Evolutionary conservation across 768 basidiomycete species (phyloP).

Genomic region (Phanerodontia chrysosporium): DNA sequence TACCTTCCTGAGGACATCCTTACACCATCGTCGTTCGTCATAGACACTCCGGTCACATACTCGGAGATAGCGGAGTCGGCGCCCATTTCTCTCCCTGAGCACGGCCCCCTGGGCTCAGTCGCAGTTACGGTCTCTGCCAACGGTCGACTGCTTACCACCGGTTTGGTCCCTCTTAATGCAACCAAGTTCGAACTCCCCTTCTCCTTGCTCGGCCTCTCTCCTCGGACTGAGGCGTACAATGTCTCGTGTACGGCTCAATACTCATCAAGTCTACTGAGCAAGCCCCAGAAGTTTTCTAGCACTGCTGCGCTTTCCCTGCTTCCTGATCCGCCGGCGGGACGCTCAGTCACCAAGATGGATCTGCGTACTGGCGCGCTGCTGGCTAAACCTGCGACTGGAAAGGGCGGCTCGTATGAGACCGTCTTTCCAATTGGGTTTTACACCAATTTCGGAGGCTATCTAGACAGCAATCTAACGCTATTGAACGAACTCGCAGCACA

Average conservation of each 20-base stretch:
- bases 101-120: conserved; percentile 12
- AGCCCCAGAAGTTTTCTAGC: conserved; percentile 29
- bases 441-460: conserved; percentile 51
- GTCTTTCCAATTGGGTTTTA: conserved; percentile 75
- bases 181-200: conserved; percentile 32
- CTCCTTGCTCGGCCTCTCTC: conserved; percentile 25
- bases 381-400: conserved; percentile 28
- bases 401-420: conserved; percentile 26
- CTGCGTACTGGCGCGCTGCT: conserved; percentile 41
- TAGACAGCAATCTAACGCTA: conserved; percentile 47
- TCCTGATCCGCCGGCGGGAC: conserved; percentile 28
- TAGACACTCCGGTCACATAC: conserved; percentile 37
- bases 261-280: conserved; percentile 3
- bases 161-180: conserved; percentile 35
- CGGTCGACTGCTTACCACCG: conserved; percentile 18
- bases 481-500: conserved; percentile 55
- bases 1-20: conserved; percentile 40
- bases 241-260: conserved; percentile 34
- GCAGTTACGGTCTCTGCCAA: conserved; percentile 30
- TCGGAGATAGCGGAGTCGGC: conserved; percentile 30
- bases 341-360: conserved; percentile 46
- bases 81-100: conserved; percentile 24
- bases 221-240: conserved; percentile 27
- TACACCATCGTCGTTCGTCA: conserved; percentile 26
- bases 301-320: conserved; percentile 37